phyloP scores from a whole-genome alignment of 768 basidiomycete genomes.

The Lactarius quietus region DNA sequence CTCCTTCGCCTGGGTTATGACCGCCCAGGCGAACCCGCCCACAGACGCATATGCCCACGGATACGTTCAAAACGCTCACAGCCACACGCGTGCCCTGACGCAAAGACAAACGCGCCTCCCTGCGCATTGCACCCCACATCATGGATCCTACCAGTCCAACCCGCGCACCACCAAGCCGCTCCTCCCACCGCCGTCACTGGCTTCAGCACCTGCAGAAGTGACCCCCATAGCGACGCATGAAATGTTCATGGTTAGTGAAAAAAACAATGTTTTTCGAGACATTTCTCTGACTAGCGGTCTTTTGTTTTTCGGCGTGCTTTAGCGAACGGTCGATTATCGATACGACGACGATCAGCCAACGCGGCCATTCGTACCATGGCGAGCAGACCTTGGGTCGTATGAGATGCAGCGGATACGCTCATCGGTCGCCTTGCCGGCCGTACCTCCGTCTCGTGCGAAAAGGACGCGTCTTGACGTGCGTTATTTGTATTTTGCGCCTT shows the following conservation, averaged over 20 bases:
- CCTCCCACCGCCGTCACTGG: neutral
- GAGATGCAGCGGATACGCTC: neutral
- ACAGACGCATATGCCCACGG: constrained; percentile 4
- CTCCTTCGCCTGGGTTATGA: constrained; percentile 20
- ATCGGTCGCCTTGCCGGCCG: neutral
- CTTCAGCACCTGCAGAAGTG: neutral
- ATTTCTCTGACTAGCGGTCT: neutral
- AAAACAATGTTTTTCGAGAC: neutral
- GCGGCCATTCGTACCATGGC: constrained; percentile 9
- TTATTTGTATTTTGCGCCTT: neutral
- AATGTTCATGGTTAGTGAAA: constrained; percentile 9
- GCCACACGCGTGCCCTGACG: neutral
- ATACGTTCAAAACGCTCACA: constrained; percentile 15
- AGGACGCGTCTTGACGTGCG: constrained; percentile 7
- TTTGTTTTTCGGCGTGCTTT: no score
- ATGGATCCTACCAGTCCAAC: neutral
- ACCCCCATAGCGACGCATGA: neutral
- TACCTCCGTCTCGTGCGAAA: constrained; percentile 3
- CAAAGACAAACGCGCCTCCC: neutral
- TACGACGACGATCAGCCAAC: constrained; percentile 6
- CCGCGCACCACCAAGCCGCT: neutral
- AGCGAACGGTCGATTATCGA: constrained; percentile 20
- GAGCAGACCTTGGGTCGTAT: neutral
- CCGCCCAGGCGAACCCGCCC: constrained; percentile 15
- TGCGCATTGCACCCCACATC: neutral